phyloP scores from a whole-genome alignment of 768 basidiomycete species.

The Trametes cinnabarina region DNA sequence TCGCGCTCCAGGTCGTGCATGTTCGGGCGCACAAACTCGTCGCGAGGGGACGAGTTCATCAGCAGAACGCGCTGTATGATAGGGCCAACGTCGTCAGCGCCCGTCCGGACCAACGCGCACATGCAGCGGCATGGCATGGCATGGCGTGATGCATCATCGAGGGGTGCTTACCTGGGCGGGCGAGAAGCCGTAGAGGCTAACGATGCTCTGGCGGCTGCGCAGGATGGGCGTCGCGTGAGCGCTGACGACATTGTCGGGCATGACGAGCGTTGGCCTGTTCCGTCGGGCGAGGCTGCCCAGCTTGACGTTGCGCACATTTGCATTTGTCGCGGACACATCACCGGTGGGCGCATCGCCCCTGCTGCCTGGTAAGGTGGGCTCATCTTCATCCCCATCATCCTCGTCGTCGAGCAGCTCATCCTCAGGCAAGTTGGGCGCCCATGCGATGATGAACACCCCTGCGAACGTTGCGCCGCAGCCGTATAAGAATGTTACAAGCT shows the following conservation, averaged over 20 bases:
- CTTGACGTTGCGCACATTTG: slow-evolving; percentile 27
- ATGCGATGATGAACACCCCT: slow-evolving; percentile 87
- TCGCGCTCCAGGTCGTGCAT: slow-evolving; percentile 21
- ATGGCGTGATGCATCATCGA: background rate
- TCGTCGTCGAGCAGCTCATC: slow-evolving; percentile 27
- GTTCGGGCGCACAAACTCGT: slow-evolving; percentile 29
- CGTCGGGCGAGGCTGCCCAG: slow-evolving; percentile 40
- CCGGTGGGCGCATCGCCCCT: slow-evolving; percentile 25
- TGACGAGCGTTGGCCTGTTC: slow-evolving; percentile 42
- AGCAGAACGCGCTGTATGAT: slow-evolving; percentile 64
- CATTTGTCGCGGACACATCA: slow-evolving; percentile 7
- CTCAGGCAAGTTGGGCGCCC: slow-evolving; percentile 40
- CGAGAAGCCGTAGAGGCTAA: slow-evolving; percentile 68
- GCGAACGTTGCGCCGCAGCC: slow-evolving; percentile 87
- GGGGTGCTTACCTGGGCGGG: slow-evolving; percentile 59
- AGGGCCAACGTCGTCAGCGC: background rate
- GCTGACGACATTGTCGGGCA: slow-evolving; percentile 40
- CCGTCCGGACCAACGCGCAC: too few species aligned
- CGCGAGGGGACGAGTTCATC: slow-evolving; percentile 62
- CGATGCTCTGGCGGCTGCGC: slow-evolving; percentile 50
- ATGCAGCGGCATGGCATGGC: background rate
- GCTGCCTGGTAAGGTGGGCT: slow-evolving; percentile 18
- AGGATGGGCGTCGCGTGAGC: slow-evolving; percentile 40
- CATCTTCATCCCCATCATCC: slow-evolving; percentile 31
- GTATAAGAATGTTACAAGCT: slow-evolving; percentile 80